These are phyloP conservation scores for Amylocystis lapponica DNA, from an alignment of 768 basidiomycete species.

Conservation along the genomic window DNA sequence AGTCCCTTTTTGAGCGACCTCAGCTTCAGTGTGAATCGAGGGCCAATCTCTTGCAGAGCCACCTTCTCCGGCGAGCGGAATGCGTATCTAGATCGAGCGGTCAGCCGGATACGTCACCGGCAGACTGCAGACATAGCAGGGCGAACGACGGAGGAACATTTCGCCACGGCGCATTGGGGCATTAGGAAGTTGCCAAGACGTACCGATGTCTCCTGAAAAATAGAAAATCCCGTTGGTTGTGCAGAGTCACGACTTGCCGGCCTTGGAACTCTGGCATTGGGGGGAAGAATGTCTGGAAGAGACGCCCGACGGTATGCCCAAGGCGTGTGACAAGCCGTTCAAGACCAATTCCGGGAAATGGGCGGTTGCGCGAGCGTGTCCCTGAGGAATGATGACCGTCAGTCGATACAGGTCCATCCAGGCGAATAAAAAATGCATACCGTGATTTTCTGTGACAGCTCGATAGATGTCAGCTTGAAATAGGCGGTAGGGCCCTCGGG, in stretches of 20 bases:
- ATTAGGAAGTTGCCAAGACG: no score
- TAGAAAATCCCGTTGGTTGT: conserved; percentile 96
- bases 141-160: no score
- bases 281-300: conserved; percentile 96
- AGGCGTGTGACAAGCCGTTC: conserved; percentile 89
- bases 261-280: conserved; percentile 94
- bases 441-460: conserved; percentile 81
- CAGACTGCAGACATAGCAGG: no score
- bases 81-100: conserved; percentile 80
- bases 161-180: no score
- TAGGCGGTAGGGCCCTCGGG: conserved; percentile 93
- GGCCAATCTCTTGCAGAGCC: conserved; percentile 94
- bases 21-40: conserved; percentile 92
- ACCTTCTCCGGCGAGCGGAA: conserved; percentile 91
- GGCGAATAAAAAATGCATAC: background rate
- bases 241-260: conserved; percentile 92
- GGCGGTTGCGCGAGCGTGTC: conserved; percentile 87
- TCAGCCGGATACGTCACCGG: no score
- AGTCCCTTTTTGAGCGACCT: conserved; percentile 84
- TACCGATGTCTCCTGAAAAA: conserved; percentile 96
- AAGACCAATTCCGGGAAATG: conserved; percentile 94
- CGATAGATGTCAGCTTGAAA: conserved; percentile 88
- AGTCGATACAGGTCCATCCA: background rate
- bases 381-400: conserved; percentile 36
- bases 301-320: conserved; percentile 87